Percentiles rank a stretch among this genome's conserved stretches.
Evolutionary conservation across 495 filamentous ascomycete species (phyloP).

Genomic region (Apiosordaria backusii): DNA sequence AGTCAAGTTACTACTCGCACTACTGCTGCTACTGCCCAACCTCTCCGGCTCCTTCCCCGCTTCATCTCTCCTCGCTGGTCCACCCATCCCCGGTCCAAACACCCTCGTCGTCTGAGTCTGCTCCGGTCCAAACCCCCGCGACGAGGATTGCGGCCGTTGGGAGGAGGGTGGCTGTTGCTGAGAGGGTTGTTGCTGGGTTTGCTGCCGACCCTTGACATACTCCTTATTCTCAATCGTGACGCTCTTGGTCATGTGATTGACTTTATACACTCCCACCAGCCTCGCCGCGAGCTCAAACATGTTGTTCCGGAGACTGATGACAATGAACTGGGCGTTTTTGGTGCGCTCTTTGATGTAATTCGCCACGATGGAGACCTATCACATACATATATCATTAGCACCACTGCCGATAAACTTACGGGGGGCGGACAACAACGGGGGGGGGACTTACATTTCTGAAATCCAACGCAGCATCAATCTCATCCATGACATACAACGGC

Average conservation of each 20-base stretch:
- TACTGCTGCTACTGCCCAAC: not conserved
- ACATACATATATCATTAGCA: too few relatives aligned
- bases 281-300: slow-evolving; percentile 98
- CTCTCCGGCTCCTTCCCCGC: not conserved
- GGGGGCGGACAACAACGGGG: slow-evolving; percentile 21
- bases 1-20: slow-evolving; percentile 1
- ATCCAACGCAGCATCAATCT: slow-evolving; percentile 97
- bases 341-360: slow-evolving; percentile 98
- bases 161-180: not conserved
- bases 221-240: slow-evolving; percentile 92
- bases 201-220: slow-evolving; percentile 42
- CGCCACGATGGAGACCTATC: slow-evolving; percentile 91
- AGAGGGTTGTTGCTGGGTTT: slow-evolving; percentile 13
- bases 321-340: slow-evolving; percentile 98
- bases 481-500: slow-evolving; percentile 98
- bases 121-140: not conserved
- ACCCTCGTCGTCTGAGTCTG: not conserved
- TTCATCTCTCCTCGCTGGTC: not conserved
- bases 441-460: slow-evolving; percentile 82
- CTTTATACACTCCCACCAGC: slow-evolving; percentile 96
- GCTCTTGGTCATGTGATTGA: slow-evolving; percentile 99
- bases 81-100: not conserved
- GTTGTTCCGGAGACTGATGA: slow-evolving; percentile 96
- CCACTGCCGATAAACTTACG: not conserved
- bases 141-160: too few relatives aligned